Conservation (phyloP, 2,329 filamentous ascomycete genomes). For the Fusarium penzigii region DNA sequence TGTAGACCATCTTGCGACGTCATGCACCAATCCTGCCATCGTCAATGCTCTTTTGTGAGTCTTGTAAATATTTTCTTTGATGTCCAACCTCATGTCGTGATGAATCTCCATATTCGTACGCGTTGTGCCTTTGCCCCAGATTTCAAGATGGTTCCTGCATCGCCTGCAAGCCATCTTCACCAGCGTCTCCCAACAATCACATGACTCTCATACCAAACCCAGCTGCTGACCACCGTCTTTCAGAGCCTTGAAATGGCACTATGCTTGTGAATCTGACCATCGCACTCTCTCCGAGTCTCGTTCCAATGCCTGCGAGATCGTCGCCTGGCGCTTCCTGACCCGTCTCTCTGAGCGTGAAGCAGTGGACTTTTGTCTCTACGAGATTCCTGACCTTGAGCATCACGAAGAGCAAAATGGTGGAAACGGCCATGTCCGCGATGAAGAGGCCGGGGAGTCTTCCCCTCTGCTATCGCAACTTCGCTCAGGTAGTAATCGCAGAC, state of each 20-base stretch:
- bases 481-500: slow-evolving; percentile 24
- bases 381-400: slow-evolving; percentile 56
- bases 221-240: slow-evolving; percentile 9
- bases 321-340: slow-evolving; percentile 76
- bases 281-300: slow-evolving; percentile 68
- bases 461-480: slow-evolving; percentile 45
- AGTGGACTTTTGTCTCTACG: slow-evolving; percentile 73
- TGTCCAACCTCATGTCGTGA: not conserved
- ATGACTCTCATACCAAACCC: not conserved
- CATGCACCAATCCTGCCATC: slow-evolving; percentile 67
- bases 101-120: not conserved
- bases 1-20: slow-evolving; percentile 63
- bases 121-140: not conserved
- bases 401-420: slow-evolving; percentile 17
- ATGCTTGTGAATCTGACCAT: slow-evolving; percentile 61
- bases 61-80: not conserved
- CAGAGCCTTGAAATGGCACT: slow-evolving; percentile 76
- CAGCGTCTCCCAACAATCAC: not conserved
- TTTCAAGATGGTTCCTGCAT: not conserved
- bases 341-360: slow-evolving; percentile 71
- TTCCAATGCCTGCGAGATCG: slow-evolving; percentile 75
- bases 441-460: slow-evolving; percentile 50
- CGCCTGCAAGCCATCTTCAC: not conserved
- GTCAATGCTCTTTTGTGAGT: slow-evolving; percentile 74
- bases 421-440: slow-evolving; percentile 26